Evolutionary conservation across 441 rosid species (phyloP), one percentile per base, ranked within the genome.

Genomic region (Croton setiger): DNA sequence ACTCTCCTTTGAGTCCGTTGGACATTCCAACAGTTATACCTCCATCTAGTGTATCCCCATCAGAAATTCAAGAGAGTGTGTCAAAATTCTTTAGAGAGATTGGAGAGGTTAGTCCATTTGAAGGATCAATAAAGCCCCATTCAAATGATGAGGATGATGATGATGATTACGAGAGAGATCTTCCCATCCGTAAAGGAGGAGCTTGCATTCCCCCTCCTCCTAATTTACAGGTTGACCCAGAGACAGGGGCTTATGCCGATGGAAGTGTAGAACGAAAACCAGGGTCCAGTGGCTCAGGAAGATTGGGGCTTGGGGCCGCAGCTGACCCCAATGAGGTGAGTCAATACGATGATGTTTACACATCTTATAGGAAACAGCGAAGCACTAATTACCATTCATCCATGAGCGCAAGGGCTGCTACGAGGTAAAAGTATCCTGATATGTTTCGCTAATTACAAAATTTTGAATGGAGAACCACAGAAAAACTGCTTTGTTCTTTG

Each of bases 171-270:
- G 91, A 88, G 72, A 82, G 90, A 77, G 96, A 84, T 43, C 74
- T 87, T 72, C 87, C 85, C 17, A 72, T 79, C 60, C 92, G 97
- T 21, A 92, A 89, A 73, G 98, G 96, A 74, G 99, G 99, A 71
- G 98, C 95, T 17, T 90, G 97, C 82, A 92, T 92, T 73, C 98
- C 97, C 67, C 99, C 99, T 27, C 99, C 99, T 37, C 81, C 86
- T 13, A 89, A 89, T 78, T 86, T 90, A 49, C 96, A 92, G 80
- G 83, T 87, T 31, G 99, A 95, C 75, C 93, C 93, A 4, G 98
- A 92, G 80, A 88, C 96, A 0, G 98, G 99, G 62, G 76, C 92
- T 35, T 89, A 80, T 68, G 92, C 93, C 2, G 96, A 89, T 75
- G 97, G 96, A 66, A 89, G 86, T 35, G 86, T 85, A 23, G 97